These are phyloP conservation scores for Litchi chinensis DNA, from an alignment of 345 rosid species.

Conservation along the genomic window DNA sequence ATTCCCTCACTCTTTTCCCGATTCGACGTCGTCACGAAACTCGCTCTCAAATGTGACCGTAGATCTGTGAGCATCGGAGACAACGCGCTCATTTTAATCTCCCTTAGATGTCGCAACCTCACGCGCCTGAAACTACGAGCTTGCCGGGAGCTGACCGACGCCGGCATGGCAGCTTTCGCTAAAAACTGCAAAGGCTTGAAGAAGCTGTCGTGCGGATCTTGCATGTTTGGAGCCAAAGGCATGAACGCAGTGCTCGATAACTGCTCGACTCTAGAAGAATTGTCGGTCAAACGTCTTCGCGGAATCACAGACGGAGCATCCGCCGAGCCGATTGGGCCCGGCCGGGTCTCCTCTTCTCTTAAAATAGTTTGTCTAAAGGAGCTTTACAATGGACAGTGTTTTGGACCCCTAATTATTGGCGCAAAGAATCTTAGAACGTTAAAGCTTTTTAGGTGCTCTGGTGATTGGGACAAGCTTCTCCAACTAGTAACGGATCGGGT, in stretches of 20 bases:
- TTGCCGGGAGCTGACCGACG: constrained; percentile 76
- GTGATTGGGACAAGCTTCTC: constrained; percentile 77
- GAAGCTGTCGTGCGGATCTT: constrained; percentile 85
- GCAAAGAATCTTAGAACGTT: constrained; percentile 63
- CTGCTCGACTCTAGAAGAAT: constrained; percentile 67
- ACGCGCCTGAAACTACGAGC: constrained; percentile 81
- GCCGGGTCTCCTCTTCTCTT: constrained; percentile 58
- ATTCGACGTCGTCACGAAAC: constrained; percentile 85
- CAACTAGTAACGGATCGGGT: constrained; percentile 46
- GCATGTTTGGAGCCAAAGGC: constrained; percentile 79
- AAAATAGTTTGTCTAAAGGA: constrained; percentile 74
- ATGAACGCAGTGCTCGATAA: constrained; percentile 81
- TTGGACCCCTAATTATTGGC: constrained; percentile 64
- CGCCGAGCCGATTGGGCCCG: constrained; percentile 67
- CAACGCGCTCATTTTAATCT: constrained; percentile 67
- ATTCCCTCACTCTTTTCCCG: constrained; percentile 66
- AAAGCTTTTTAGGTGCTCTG: constrained; percentile 82
- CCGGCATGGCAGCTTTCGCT: constrained; percentile 68
- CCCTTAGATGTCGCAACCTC: constrained; percentile 64
- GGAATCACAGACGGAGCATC: constrained; percentile 57
- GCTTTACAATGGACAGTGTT: constrained; percentile 74
- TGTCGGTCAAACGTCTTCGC: constrained; percentile 81
- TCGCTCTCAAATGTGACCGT: constrained; percentile 82
- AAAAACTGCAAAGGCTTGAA: constrained; percentile 70
- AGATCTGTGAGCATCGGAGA: constrained; percentile 73